Evolutionary conservation across 495 filamentous ascomycete species (phyloP), one percentile per base, ranked within the genome.

Genomic region (Lindgomyces ingoldianus): DNA sequence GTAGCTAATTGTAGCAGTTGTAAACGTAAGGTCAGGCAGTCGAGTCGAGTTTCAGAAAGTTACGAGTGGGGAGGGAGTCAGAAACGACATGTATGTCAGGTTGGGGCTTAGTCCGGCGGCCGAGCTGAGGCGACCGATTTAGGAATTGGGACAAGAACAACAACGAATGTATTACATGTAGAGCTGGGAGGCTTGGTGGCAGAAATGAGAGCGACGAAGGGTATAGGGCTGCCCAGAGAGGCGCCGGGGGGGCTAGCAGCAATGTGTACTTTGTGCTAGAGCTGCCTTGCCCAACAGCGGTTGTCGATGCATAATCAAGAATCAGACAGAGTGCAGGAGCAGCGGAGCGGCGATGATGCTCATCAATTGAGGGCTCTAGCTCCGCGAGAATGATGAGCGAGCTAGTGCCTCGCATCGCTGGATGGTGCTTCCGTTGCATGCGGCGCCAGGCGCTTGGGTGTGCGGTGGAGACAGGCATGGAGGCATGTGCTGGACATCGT

Each of bases 281-380:
- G 55, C 49, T 59, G 54, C 25, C 24, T 48, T 57, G 42, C 62
- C 54, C 41, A 60, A 60, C 55, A 49, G 49, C 41, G 62, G 16
- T 19, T n/a, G 56, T 57, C 19, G 41, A 58, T 69, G 69, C 65
- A 69, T 72, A 72, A 72, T 72, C 69, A 72, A 64, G 65, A 66
- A 59, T 27, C 56, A 60, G 60, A 60, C 30, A 42, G 39, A 44
- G 41, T 33, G 52, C 55, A 68, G 33, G 33, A 39, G 33, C 33
- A 39, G 33, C 33, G 14, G 14, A 39, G 33, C 33, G 33, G 44
- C 62, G 39, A 69, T 60, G 62, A 54, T 62, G 62, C 47, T 54
- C 62, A 60, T 65, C 62, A 60, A 60, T 60, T 60, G 62, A 53
- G 45, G 3, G 62, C 48, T 65, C 36, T 58, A 47, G 62, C 55